These are phyloP conservation scores for Elaeis guineensis DNA, from an alignment of 176 grass and related monocot species.

Conservation along the genomic window DNA sequence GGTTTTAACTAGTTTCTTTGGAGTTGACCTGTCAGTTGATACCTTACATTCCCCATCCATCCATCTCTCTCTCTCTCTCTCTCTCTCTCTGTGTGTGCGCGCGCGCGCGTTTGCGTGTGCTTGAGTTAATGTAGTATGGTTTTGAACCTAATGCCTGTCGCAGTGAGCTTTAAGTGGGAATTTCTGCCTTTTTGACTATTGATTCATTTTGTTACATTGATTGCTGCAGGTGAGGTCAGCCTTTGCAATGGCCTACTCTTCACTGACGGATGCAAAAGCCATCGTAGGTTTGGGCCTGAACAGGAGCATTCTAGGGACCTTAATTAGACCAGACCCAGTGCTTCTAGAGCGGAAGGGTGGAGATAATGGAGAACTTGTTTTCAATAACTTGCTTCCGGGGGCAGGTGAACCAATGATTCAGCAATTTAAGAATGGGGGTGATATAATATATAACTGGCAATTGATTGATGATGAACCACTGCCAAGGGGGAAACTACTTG, in stretches of 20 bases:
- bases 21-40: too few relatives aligned
- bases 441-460: constrained; percentile 70
- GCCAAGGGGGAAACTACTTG: constrained; percentile 46
- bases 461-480: constrained; percentile 85
- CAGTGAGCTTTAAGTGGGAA: too few relatives aligned
- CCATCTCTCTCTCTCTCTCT: too few relatives aligned
- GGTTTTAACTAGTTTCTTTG: too few relatives aligned
- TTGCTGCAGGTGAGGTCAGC: constrained; percentile 80
- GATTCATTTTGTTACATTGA: too few relatives aligned
- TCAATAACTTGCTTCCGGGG: constrained; percentile 41
- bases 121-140: too few relatives aligned
- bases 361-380: constrained; percentile 22
- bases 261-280: constrained; percentile 64
- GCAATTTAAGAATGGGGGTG: constrained; percentile 44
- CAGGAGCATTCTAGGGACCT: constrained; percentile 72
- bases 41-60: too few relatives aligned
- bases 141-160: too few relatives aligned
- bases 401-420: constrained; percentile 40
- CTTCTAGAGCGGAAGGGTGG: constrained; percentile 82
- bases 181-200: too few relatives aligned
- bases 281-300: constrained; percentile 55
- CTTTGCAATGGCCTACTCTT: constrained; percentile 72
- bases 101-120: too few relatives aligned
- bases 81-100: too few relatives aligned
- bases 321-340: constrained; percentile 72